Evolutionary conservation across 768 basidiomycete genomes (phyloP).

Genomic region (Amanita subjunquillea): DNA sequence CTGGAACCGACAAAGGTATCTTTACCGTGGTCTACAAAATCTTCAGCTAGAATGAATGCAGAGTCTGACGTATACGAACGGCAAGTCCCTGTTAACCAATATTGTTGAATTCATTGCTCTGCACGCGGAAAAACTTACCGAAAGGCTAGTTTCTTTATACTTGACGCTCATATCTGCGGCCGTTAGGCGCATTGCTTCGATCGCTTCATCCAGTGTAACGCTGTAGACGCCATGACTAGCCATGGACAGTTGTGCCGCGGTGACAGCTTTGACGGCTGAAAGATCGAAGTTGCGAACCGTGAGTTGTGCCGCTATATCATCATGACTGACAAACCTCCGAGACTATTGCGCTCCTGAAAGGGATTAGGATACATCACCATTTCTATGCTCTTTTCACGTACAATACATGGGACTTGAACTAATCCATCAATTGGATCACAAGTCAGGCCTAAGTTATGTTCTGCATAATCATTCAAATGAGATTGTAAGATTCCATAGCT

Average conservation of each 20-base stretch:
- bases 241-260: constrained; percentile 91
- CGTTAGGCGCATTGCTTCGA: constrained; percentile 89
- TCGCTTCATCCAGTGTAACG: constrained; percentile 88
- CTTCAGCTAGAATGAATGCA: neutral
- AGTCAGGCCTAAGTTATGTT: constrained; percentile 82
- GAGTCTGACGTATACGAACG: constrained; percentile 14
- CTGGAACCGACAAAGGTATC: constrained; percentile 80
- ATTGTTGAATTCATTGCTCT: neutral
- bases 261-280: constrained; percentile 83
- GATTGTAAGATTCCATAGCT: neutral
- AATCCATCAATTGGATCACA: constrained; percentile 93
- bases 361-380: neutral
- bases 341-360: constrained; percentile 68
- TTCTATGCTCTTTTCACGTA: constrained; percentile 25
- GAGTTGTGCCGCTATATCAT: neutral
- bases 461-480: constrained; percentile 23
- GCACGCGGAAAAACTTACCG: constrained; percentile 35
- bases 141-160: constrained; percentile 93
- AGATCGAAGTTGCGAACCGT: neutral
- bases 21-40: constrained; percentile 54
- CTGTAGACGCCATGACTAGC: constrained; percentile 82
- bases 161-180: constrained; percentile 93
- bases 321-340: constrained; percentile 48
- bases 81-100: constrained; percentile 27
- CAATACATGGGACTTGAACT: constrained; percentile 94